phyloP scores from a whole-genome alignment of 2,329 filamentous ascomycete species.

The Aureobasidium sp. region DNA sequence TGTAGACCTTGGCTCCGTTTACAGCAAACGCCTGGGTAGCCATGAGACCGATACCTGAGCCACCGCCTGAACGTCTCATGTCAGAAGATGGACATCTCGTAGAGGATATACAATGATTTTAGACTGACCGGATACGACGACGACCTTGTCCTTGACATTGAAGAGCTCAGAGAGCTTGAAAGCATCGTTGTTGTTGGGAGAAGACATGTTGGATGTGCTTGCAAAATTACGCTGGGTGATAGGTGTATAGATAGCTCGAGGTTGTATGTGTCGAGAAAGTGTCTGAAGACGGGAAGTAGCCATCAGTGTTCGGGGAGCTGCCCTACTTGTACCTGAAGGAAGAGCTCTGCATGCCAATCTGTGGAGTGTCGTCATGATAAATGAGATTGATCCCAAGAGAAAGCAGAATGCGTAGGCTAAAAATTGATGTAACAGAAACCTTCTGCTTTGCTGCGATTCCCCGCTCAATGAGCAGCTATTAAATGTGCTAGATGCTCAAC shows the following conservation, averaged over 20 bases:
- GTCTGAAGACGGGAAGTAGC: slow-evolving; percentile 2
- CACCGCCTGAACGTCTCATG: slow-evolving; percentile 24
- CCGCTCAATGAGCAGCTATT: not conserved
- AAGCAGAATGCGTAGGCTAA: not conserved
- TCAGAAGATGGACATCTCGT: not conserved
- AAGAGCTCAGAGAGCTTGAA: slow-evolving; percentile 31
- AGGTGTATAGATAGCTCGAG: not conserved
- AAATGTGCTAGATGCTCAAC: not conserved
- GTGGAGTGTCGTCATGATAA: slow-evolving; percentile 5
- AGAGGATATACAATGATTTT: not conserved
- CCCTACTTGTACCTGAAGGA: not conserved
- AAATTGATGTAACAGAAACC: not conserved
- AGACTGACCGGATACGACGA: slow-evolving; percentile 34
- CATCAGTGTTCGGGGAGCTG: not conserved
- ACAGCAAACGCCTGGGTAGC: slow-evolving; percentile 31
- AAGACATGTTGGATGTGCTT: slow-evolving; percentile 15
- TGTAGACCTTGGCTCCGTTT: slow-evolving; percentile 41
- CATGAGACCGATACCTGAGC: slow-evolving; percentile 44
- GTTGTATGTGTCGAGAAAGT: slow-evolving; percentile 2
- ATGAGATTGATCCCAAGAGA: not conserved
- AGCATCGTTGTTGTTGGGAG: slow-evolving; percentile 29
- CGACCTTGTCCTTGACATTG: slow-evolving; percentile 35
- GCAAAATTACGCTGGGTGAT: slow-evolving; percentile 5
- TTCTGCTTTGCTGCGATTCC: not conserved
- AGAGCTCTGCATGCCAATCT: not conserved